A percentile compares a stretch with the other conserved stretches of the same genome.
These are phyloP conservation scores for Styphnolobium japonicum DNA, from an alignment of 306 rosid species.

Conservation along the genomic window DNA sequence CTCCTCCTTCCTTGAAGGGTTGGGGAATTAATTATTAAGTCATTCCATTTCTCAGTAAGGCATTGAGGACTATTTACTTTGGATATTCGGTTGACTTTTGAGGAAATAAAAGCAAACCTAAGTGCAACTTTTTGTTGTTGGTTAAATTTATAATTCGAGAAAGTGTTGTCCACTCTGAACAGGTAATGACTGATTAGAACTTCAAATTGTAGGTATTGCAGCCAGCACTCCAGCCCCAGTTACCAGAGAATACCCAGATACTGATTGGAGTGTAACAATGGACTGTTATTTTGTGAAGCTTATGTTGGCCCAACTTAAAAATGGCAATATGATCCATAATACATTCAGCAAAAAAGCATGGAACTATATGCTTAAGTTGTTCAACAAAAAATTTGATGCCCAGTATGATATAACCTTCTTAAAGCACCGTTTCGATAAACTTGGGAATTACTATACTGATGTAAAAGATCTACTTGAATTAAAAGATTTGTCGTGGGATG, in stretches of 20 bases:
- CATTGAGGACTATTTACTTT: background rate
- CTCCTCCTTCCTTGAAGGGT: background rate
- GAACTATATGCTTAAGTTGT: constrained; percentile 38
- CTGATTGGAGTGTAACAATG: constrained; percentile 43
- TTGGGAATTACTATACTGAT: constrained; percentile 40
- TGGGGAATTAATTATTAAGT: background rate
- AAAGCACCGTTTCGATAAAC: constrained; percentile 38
- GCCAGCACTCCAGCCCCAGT: constrained; percentile 21
- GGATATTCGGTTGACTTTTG: background rate
- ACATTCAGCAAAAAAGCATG: constrained; percentile 48
- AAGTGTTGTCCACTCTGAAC: background rate
- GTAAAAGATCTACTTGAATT: constrained; percentile 39
- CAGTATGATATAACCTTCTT: constrained; percentile 41
- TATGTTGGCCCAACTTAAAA: constrained; percentile 46
- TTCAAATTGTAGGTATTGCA: constrained; percentile 32
- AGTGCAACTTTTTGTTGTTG: background rate
- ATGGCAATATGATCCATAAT: constrained; percentile 32
- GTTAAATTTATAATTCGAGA: background rate
- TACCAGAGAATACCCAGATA: constrained; percentile 26
- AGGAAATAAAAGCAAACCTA: background rate
- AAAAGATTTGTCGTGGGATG: constrained; percentile 54
- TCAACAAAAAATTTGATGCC: constrained; percentile 45
- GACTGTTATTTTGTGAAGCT: constrained; percentile 54
- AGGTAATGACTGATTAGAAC: background rate
- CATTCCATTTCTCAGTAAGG: background rate